A percentile compares a stretch with the other conserved stretches of the same genome.
These are phyloP conservation scores for Paxillus ammoniavirescens DNA, from an alignment of 768 basidiomycete species.

Conservation along the genomic window DNA sequence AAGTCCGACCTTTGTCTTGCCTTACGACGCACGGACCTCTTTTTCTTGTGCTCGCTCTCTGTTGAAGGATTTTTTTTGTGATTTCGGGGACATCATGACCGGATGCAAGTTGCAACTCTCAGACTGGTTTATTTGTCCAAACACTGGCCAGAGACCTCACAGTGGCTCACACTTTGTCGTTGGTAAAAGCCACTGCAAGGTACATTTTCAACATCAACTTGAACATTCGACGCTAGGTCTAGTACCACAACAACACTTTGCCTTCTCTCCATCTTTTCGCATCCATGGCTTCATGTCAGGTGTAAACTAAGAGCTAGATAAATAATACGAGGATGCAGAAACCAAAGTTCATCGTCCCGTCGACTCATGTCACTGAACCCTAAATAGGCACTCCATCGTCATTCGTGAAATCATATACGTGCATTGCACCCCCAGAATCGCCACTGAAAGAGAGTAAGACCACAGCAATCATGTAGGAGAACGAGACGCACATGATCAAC, in stretches of 20 bases:
- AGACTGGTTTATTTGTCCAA: constrained; percentile 31
- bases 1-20: constrained; percentile 34
- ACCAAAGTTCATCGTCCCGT: not conserved
- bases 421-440: constrained; percentile 47
- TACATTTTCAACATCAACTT: not conserved
- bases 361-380: not conserved
- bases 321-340: constrained; percentile 12
- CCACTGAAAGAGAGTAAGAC: constrained; percentile 34
- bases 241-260: not conserved
- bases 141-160: constrained; percentile 14
- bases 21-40: constrained; percentile 36
- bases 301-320: not conserved
- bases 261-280: not conserved
- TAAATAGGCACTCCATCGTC: constrained; percentile 18
- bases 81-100: constrained; percentile 10
- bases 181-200: not conserved
- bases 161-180: not conserved
- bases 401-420: constrained; percentile 40
- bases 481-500: constrained; percentile 56
- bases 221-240: not conserved
- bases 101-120: constrained; percentile 11
- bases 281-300: not conserved
- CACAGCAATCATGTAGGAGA: not conserved
- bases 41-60: constrained; percentile 23
- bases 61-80: constrained; percentile 16